These are phyloP conservation scores for Fusarium tanahbumbuense DNA, from an alignment of 2,329 filamentous ascomycete species.

Conservation along the genomic window DNA sequence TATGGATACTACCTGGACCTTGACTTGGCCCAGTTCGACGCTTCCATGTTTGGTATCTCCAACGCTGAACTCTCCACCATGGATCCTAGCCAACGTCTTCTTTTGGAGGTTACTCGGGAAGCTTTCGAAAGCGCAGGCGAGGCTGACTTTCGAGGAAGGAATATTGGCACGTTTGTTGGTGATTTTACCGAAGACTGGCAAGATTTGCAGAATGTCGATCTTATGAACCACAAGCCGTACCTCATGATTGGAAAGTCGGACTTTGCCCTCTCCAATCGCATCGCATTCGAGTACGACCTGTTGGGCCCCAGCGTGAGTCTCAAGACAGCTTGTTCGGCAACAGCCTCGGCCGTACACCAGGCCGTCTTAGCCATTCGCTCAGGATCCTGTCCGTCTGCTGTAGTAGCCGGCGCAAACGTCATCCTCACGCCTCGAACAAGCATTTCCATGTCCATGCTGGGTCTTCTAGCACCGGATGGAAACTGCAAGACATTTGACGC, in stretches of 20 bases:
- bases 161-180: conserved; percentile 8
- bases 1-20: conserved; percentile 14
- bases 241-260: neutral
- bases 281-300: conserved; percentile 11
- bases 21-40: conserved; percentile 1
- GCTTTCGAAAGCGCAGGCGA: conserved; percentile 13
- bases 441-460: conserved; percentile 10
- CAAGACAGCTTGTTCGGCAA: conserved; percentile 13
- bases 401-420: conserved; percentile 6
- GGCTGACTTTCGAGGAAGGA: neutral
- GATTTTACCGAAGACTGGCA: conserved; percentile 15
- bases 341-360: conserved; percentile 15
- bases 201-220: neutral
- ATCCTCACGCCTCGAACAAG: conserved; percentile 4
- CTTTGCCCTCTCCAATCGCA: conserved; percentile 18
- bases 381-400: neutral
- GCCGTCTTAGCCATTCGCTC: conserved; percentile 19
- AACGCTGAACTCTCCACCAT: conserved; percentile 1
- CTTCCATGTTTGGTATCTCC: conserved; percentile 1
- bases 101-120: neutral
- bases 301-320: conserved; percentile 1
- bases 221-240: neutral
- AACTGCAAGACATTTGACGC: conserved; percentile 41
- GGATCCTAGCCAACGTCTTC: conserved; percentile 15
- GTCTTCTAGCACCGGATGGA: conserved; percentile 54